Evolutionary conservation across 1,284 basidiomycete genomes (phyloP).

Genomic region (Trichosporon ovoides): DNA sequence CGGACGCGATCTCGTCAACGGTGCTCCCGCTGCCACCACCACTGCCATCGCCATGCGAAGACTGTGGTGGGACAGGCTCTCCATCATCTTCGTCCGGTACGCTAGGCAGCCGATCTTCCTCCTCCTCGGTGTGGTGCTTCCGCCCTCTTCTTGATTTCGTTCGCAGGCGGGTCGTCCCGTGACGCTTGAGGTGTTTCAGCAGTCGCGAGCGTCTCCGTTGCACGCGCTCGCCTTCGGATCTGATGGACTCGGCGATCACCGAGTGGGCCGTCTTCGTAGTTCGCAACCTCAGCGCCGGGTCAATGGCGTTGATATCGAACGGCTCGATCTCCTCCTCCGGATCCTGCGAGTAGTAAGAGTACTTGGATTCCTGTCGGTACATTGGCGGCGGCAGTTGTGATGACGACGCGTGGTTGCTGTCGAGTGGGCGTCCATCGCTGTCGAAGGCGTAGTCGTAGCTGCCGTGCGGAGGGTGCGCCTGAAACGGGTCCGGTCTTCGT

Average conservation of each 20-base stretch:
- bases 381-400: conserved; percentile 1
- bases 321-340: conserved; percentile 27
- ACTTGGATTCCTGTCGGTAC: background rate
- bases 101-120: background rate
- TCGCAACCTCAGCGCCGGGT: conserved; percentile 75
- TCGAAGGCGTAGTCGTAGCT: conserved; percentile 1
- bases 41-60: background rate
- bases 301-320: conserved; percentile 55
- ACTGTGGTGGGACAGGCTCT: background rate
- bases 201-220: conserved; percentile 52
- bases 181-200: conserved; percentile 50
- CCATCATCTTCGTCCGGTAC: conserved; percentile 2
- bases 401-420: conserved; percentile 2
- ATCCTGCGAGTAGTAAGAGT: conserved; percentile 11
- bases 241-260: conserved; percentile 77
- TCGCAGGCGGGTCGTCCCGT: conserved; percentile 2
- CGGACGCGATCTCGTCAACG: background rate
- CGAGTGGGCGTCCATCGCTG: background rate
- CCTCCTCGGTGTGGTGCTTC: background rate
- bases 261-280: conserved; percentile 83
- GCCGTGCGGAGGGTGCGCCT: background rate
- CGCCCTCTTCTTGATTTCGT: conserved; percentile 3
- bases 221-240: conserved; percentile 67
- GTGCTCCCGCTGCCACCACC: background rate
- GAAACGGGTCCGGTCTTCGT: background rate